Base-by-base conservation (phyloP, 805 yeast species). In the Yamadazyma olivae region DNA sequence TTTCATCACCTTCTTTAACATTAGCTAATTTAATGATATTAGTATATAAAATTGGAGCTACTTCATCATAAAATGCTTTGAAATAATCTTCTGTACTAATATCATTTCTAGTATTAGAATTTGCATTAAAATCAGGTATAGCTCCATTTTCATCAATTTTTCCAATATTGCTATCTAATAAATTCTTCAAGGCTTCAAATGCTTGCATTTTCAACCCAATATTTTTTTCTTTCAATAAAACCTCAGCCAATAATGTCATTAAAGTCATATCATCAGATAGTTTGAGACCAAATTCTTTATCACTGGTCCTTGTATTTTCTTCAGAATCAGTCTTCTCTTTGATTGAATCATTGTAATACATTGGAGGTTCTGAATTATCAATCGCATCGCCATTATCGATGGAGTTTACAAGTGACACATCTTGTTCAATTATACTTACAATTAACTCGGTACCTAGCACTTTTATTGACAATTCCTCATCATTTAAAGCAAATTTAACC, bases 341-440 rank as follows among this genome's bases (percentile, higher is more conserved):
- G 20, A 7, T 27, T 37, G 9, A 44, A 6, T 17, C 31, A n/a
- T 31, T 17, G 8, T 9, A 33, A 6, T 30, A 39, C 8, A 34
- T 18, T 5, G 60, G 58, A 2, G 61, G 59, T 10, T 59, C 63
- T 1, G 48, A 40, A 34, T 49, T 56, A 35, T 60, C 64, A 14
- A 59, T 60, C 8, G 50, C 44, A 26, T 56, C 61, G 4, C 51
- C 61, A 36, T 51, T 49, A 30, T 57, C 58, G 8, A 57, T 50
- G 1, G 65, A 51, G 46, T 63, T 70, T 24, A 86, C 77, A 27
- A 85, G 57, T 12, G 79, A 57, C 7, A 85, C 81, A 51, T 89
- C 96, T 48, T 85, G 91, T 40, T 90, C 96, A 17, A 90, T 81
- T 4, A 89, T 80, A 1, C 88, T 68, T 6, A 85, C 83, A 12